A percentile compares a stretch with the other conserved stretches of the same genome.
Conservation (phyloP, 2,329 filamentous ascomycete species). For the Hypoxylon sp. region DNA sequence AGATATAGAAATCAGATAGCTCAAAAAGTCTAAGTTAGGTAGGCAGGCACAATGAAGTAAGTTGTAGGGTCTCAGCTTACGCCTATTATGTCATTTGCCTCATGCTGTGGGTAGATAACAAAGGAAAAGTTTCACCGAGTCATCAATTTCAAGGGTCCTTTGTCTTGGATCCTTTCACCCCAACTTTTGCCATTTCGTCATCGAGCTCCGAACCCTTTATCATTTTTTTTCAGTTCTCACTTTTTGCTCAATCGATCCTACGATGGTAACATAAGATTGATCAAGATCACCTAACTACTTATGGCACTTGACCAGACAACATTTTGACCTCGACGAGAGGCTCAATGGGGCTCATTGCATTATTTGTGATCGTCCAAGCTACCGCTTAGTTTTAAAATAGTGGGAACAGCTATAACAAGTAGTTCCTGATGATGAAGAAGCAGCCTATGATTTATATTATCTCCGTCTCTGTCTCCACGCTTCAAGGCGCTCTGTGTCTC, state of each 20-base stretch:
- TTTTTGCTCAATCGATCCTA: conserved; percentile 33
- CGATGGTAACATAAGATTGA: conserved; percentile 30
- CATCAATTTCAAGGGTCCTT: conserved; percentile 40
- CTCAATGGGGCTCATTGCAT: conserved; percentile 25
- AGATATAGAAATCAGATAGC: too few species aligned
- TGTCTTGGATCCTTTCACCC: conserved; percentile 30
- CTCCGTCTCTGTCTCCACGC: conserved; percentile 34
- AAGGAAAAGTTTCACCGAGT: conserved; percentile 42
- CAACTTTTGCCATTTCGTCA: conserved; percentile 45
- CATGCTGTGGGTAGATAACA: conserved; percentile 19
- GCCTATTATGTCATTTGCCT: conserved; percentile 29
- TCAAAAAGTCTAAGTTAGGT: neutral
- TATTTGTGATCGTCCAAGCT: conserved; percentile 24
- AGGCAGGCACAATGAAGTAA: conserved; percentile 5
- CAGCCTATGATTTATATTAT: conserved; percentile 35
- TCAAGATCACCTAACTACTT: conserved; percentile 5
- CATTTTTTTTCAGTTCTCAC: conserved; percentile 21
- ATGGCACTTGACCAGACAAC: conserved; percentile 16
- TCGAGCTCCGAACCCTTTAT: conserved; percentile 38
- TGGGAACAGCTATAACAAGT: conserved; percentile 33
- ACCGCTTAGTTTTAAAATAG: conserved; percentile 30
- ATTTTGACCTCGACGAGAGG: conserved; percentile 4
- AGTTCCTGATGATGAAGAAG: conserved; percentile 32
- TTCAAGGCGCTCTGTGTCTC: conserved; percentile 29
- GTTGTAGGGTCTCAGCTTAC: conserved; percentile 2